Evolutionary conservation across 176 grass and related monocot species (phyloP).

Genomic region (Eragrostis curvula): DNA sequence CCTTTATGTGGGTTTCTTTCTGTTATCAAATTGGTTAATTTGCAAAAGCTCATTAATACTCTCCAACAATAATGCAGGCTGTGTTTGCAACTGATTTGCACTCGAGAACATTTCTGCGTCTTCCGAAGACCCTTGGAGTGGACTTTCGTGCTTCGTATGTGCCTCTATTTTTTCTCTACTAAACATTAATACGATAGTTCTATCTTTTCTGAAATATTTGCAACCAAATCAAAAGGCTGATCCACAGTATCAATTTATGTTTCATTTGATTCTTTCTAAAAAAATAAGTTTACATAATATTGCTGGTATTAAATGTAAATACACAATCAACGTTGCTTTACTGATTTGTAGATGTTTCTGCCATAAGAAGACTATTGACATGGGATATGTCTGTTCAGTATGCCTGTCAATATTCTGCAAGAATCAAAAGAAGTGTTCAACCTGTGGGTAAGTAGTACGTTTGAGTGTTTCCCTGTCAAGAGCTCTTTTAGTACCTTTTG

Average conservation of each 20-base stretch:
- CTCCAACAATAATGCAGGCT: slow-evolving; percentile 56
- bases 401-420: slow-evolving; percentile 99
- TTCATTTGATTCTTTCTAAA: background rate
- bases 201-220: slow-evolving; percentile 12
- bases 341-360: slow-evolving; percentile 81
- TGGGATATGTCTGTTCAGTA: slow-evolving; percentile 96
- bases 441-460: slow-evolving; percentile 73
- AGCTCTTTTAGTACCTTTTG: slow-evolving; percentile 24
- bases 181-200: background rate
- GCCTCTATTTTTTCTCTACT: slow-evolving; percentile 34
- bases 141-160: slow-evolving; percentile 98
- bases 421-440: slow-evolving; percentile 95
- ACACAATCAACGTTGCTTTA: slow-evolving; percentile 14
- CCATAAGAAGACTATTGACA: slow-evolving; percentile 97
- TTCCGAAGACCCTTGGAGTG: slow-evolving; percentile 93
- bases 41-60: slow-evolving; percentile 1
- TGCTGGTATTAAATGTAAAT: background rate
- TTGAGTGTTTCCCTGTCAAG: background rate
- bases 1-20: slow-evolving; percentile 5
- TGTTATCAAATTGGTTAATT: slow-evolving; percentile 7
- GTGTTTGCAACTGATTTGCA: slow-evolving; percentile 97
- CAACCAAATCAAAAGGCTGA: background rate
- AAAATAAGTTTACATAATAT: background rate
- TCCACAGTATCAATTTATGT: background rate
- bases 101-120: slow-evolving; percentile 83